Percentiles rank a stretch among this genome's conserved stretches.
Conservation (phyloP, 2,329 filamentous ascomycete genomes). For the Spiromastix sp. region DNA sequence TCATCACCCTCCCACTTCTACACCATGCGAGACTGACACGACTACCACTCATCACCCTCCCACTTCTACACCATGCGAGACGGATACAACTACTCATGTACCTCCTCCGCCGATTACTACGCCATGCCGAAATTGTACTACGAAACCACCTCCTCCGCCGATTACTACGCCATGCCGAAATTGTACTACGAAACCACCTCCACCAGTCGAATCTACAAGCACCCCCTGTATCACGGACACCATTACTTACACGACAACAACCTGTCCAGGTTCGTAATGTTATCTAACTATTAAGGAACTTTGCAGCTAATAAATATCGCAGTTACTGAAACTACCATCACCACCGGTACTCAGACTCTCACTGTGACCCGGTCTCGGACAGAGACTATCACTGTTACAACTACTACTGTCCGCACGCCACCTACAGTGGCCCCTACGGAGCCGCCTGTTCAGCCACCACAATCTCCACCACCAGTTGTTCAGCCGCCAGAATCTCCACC, state of each 20-base stretch:
- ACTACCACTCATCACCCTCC: constrained; percentile 1
- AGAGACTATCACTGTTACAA: constrained; percentile 15
- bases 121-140: too few relatives aligned
- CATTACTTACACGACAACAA: constrained; percentile 18
- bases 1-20: not conserved
- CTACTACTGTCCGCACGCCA: constrained; percentile 10
- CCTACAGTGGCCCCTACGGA: not conserved
- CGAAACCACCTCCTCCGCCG: not conserved
- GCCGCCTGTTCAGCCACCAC: constrained; percentile 1
- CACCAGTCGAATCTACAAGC: not conserved
- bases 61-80: not conserved
- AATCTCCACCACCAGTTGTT: constrained; percentile 5
- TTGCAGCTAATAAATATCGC: constrained; percentile 9
- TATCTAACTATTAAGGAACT: not conserved
- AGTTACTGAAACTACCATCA: constrained; percentile 16
- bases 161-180: not conserved
- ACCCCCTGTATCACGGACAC: constrained; percentile 7
- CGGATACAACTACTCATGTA: not conserved
- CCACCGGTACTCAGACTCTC: constrained; percentile 14
- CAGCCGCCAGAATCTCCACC: constrained; percentile 6
- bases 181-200: not conserved
- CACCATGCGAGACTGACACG: not conserved
- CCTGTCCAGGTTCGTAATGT: constrained; percentile 18
- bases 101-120: too few relatives aligned
- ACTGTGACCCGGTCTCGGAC: constrained; percentile 17